Base-by-base conservation (phyloP, 345 rosid genomes). In the Camelina laxa region DNA sequence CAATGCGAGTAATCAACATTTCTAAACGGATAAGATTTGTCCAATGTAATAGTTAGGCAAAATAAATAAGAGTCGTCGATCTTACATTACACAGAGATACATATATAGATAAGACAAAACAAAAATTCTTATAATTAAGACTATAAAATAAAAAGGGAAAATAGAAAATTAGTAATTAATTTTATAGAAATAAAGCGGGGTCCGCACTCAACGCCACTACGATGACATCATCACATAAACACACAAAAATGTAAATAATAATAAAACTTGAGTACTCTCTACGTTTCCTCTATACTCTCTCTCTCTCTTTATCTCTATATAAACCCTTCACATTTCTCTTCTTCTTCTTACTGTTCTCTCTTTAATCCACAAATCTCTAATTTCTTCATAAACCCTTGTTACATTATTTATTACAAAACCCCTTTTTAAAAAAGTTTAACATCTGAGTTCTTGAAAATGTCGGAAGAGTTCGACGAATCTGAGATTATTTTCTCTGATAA, bases 391-490 rank as follows among this genome's bases (percentile, higher is more conserved):
- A 71, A 45, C 57, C 69, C 66, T 35, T 15, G 19, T 58, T 54
- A 48, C 6, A 6, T 33, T 33, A 7, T 33, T 33, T 33, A 31
- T 31, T 33, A 2, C 0, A 7, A 36, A 44, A 65, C n/a, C 44
- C 44, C 6, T 27, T 38, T 16, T 72, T 7, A 0, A 24, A 0
- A 0, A 13, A 4, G 9, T 72, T 14, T 36, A 22, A 14, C 5
- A 4, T 21, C 7, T 30, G 3, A 8, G 22, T 60, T 48, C 54
- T 80, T 73, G 77, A 60, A 75, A 54, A 72, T 73, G 64, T 83
- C 84, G 48, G 80, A 72, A 59, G 86, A 83, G 64, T 82, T 80
- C 67, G 86, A 84, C 50, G 89, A 86, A 78, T 86, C 89, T 55
- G 89, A 86, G 20, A 57, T 84, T 16, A 35, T 82, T 36, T 82